phyloP scores from a whole-genome alignment of 2,329 filamentous ascomycete genomes.

The Microsporum ferrugineum region DNA sequence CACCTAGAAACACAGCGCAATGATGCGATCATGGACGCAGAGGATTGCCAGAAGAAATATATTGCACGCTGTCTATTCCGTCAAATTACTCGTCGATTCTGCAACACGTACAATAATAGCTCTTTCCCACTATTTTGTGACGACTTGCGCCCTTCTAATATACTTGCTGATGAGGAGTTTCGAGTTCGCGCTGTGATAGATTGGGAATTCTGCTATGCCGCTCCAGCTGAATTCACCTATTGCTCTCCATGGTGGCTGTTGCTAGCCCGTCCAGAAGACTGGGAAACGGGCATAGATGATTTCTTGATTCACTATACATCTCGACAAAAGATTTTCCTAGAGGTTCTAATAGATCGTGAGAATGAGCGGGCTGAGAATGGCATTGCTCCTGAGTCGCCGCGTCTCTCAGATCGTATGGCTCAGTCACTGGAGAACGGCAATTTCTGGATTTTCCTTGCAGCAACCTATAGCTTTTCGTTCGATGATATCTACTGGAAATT shows the following conservation, averaged over 20 bases:
- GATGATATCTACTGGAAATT: conserved; percentile 24
- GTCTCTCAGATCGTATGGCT: conserved; percentile 19
- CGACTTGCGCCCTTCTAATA: conserved; percentile 22
- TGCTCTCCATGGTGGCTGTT: conserved; percentile 17
- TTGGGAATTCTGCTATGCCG: conserved; percentile 20
- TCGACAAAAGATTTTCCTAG: conserved; percentile 16
- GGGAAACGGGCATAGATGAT: conserved; percentile 16
- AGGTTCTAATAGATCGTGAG: conserved; percentile 16
- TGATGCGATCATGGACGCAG: conserved; percentile 26
- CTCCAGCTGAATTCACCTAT: conserved; percentile 15
- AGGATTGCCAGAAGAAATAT: conserved; percentile 37
- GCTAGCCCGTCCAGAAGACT: conserved; percentile 11
- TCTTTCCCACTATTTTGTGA: conserved; percentile 24
- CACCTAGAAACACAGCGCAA: conserved; percentile 35
- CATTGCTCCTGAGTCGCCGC: conserved; percentile 6
- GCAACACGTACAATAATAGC: conserved; percentile 14
- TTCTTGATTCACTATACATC: conserved; percentile 19
- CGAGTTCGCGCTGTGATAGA: conserved; percentile 18
- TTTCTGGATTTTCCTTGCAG: conserved; percentile 23
- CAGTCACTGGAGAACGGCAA: conserved; percentile 18
- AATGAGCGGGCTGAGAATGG: not conserved
- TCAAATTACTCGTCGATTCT: conserved; percentile 19
- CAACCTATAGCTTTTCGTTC: conserved; percentile 19
- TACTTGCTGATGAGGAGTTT: conserved; percentile 18
- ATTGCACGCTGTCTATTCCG: conserved; percentile 35